Base-by-base conservation (phyloP, 1,139 yeast genomes). In the Debaryomycetaceae sp. region DNA sequence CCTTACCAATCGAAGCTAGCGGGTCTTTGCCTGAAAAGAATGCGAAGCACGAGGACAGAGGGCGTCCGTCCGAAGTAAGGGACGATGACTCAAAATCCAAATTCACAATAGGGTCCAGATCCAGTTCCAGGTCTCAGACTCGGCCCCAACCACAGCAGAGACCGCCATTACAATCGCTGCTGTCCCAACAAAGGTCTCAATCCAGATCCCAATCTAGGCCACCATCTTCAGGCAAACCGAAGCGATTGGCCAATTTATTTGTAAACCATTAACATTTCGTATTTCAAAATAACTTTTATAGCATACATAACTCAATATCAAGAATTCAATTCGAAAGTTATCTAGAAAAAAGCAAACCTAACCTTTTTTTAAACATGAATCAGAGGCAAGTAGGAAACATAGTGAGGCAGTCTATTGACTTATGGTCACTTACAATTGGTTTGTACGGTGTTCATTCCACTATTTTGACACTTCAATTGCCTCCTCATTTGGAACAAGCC, bases 401-500 rank as follows among this genome's bases (percentile, higher is more conserved):
- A 5, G 45, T 45, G 6, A 66, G 64, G 33, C 50, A 63, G 20
- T 47, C 46, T 1, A 53, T 72, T 34, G 56, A 68, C 46, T 49
- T 53, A 3, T 42, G 59, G 1, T 67, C 75, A 4, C 43, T 70
- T 5, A 51, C 51, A 2, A 54, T 69, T 36, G 75, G 76, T 1
- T 34, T 43, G 3, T 66, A 59, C 45, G 78, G 76, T 0, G 46
- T 64, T 5, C 45, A 57, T 44, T 40, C 45, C 23, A 51, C 56
- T 38, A 52, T 62, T 24, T 38, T 59, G 8, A 38, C 39, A 2
- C n/a, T 44, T 6, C 51, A 52, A 33, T 61, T 81, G 24, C 88
- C 90, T 0, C 66, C 62, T 1, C 68, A 66, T 40, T 60, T 84
- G 35, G 65, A 55, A 5, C 60, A 62, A 9, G 90, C 81, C 0